A percentile compares a stretch with the other conserved stretches of the same genome.
Conservation (phyloP, 192 early-diverging fungal species). For the Martensiomyces pterosporus region DNA sequence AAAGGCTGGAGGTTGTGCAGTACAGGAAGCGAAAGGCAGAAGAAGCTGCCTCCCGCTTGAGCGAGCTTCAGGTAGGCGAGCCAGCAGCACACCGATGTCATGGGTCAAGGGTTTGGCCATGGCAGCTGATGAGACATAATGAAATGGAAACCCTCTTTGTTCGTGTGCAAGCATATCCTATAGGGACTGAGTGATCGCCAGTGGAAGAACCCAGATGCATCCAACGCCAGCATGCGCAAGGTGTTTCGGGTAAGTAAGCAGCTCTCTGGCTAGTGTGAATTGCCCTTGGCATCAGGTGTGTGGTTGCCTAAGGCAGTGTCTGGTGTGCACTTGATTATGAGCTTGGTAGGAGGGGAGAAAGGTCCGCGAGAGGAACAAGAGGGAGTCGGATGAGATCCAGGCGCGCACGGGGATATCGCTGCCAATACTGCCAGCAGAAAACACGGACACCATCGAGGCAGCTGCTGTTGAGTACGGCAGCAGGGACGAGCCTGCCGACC, state of each 20-base stretch:
- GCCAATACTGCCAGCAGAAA: conserved; percentile 53
- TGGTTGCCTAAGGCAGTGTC: too few species aligned
- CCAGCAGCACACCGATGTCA: too few species aligned
- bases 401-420: conserved; percentile 59
- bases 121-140: too few species aligned
- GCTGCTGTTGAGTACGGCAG: conserved; percentile 48
- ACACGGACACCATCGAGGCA: conserved; percentile 52
- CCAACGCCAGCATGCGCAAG: conserved; percentile 66
- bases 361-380: conserved; percentile 38
- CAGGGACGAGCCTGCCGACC: neutral
- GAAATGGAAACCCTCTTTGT: too few species aligned
- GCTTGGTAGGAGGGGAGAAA: conserved; percentile 61
- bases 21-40: conserved; percentile 51
- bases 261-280: too few species aligned
- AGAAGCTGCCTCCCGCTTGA: conserved; percentile 51
- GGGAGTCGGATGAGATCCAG: conserved; percentile 50
- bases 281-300: too few species aligned
- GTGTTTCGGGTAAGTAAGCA: conserved; percentile 58
- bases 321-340: too few species aligned
- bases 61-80: conserved; percentile 28
- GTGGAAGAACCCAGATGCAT: conserved; percentile 77
- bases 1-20: conserved; percentile 58
- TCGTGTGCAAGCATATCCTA: too few species aligned
- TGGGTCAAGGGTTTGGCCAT: too few species aligned
- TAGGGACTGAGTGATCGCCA: conserved; percentile 63